Base-by-base conservation (phyloP, 139 green algal genomes). In the Nannochloris sp. region DNA sequence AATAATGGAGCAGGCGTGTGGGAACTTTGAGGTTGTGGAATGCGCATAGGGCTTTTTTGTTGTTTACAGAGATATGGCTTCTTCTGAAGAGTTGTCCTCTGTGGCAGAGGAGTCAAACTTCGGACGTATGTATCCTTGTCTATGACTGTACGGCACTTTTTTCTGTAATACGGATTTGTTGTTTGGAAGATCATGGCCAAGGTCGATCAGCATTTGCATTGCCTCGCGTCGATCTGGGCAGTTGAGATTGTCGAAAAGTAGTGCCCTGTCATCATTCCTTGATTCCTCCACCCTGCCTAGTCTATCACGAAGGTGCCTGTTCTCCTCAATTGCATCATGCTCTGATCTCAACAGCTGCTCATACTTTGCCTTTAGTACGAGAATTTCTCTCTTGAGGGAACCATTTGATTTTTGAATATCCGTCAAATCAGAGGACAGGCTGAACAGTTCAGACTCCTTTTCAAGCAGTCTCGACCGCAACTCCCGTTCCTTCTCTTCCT, bases 11-110 rank as follows among this genome's bases (percentile, higher is more conserved):
- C n/a, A 28, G 14, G 23, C 50, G 25, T 59, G 50, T 30, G 50
- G 20, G 4, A 31, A 28, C 20, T 33, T 30, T 59, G 50, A 30
- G 23, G 6, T 59, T 29, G n/a, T 30, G 0, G 20, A 33, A 17
- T 33, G 50, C 8, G 17, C 17, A 29, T 59, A n/a, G 25, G 20
- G 20, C 20, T 23, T 23, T 23, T 23, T 23, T n/a, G 20, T 30
- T 59, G 4, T n/a, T 51, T 26, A 64, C 36, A 51, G 17, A n/a
- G 46, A 51, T n/a, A 51, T 10, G 16, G 46, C 46, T 51, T 51
- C 46, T 23, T n/a, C 16, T 51, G 46, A 51, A 20, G 46, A 51
- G 46, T n/a, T 40, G 33, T 40, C 33, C 33, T 40, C 33, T 40
- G 33, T 40, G 10, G 33, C 33, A 40, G 33, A 40, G 33, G 8